Evolutionary conservation across 805 yeast genomes (phyloP).

Genomic region (Saccharomycopsis sp.): DNA sequence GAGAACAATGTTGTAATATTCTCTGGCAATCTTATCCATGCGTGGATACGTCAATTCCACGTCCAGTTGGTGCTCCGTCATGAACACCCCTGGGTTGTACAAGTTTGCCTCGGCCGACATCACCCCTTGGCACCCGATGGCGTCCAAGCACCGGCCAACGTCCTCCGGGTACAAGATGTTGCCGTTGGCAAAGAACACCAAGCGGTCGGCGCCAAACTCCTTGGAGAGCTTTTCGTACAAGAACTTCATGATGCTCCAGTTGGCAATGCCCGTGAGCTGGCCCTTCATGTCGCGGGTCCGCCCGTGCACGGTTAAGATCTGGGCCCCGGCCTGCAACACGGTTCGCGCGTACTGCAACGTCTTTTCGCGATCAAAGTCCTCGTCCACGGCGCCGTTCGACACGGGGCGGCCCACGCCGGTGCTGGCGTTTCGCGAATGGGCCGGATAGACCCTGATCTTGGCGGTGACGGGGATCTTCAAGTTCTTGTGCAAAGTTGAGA

Average conservation of each 20-base stretch:
- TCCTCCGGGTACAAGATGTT: slow-evolving; percentile 88
- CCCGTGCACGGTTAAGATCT: slow-evolving; percentile 89
- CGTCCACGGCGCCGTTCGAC: slow-evolving; percentile 7
- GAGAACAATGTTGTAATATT: slow-evolving; percentile 78
- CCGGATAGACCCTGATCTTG: slow-evolving; percentile 74
- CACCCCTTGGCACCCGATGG: slow-evolving; percentile 73
- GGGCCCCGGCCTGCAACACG: slow-evolving; percentile 92
- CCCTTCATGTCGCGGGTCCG: slow-evolving; percentile 97
- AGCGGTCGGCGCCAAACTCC: slow-evolving; percentile 13
- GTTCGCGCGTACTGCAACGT: slow-evolving; percentile 78
- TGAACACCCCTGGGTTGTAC: slow-evolving; percentile 85
- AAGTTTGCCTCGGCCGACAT: slow-evolving; percentile 97
- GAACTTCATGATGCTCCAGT: slow-evolving; percentile 74
- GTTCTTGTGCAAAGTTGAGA: slow-evolving; percentile 63
- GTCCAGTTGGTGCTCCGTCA: background rate
- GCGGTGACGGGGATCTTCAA: slow-evolving; percentile 88
- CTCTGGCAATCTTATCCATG: slow-evolving; percentile 73
- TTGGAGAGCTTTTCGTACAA: slow-evolving; percentile 66
- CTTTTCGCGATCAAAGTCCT: slow-evolving; percentile 45
- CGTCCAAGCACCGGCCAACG: slow-evolving; percentile 54
- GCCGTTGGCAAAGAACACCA: slow-evolving; percentile 87
- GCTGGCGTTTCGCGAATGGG: slow-evolving; percentile 24
- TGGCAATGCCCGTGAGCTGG: slow-evolving; percentile 89
- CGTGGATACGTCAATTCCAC: slow-evolving; percentile 54
- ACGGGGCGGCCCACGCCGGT: slow-evolving; percentile 2